Evolutionary conservation across 2,329 filamentous ascomycete genomes (phyloP), one percentile per base, ranked within the genome.

Genomic region (Colletotrichum cereale): DNA sequence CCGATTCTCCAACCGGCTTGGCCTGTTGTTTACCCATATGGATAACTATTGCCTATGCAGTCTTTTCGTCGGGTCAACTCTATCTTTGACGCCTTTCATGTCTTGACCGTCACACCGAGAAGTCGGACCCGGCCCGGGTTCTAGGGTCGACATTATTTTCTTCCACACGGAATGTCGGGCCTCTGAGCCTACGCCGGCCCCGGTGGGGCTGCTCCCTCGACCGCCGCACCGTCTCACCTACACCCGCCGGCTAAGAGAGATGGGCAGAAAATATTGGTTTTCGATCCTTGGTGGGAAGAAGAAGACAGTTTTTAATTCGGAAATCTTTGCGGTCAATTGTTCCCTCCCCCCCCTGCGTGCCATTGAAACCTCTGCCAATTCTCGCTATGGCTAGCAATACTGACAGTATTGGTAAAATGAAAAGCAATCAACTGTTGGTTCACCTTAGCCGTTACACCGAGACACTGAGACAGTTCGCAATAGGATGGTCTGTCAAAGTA

Each of bases 1-100:
- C 69, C 53, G 65, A 69, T 72, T 48, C 40, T 16, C 69, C 65
- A 52, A 42, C 40, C n/a, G 10, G 5, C 21, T 11, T 26, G 44
- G 12, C n/a, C 34, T 40, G 12, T 3, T 6, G 3, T 38, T 18
- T 24, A 2, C 3, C 11, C n/a, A 11, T 57, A n/a, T 18, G 0
- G 18, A 26, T 8, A 18, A 26, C 11, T 10, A 4, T 21, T 3
- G 8, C 16, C n/a, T 38, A 38, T 24, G 34, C n/a, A 7, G 12
- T 38, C 18, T 29, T 38, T 18, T 52, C 24, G 7, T 40, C 16
- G 24, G 31, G 8, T 31, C 24, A 62, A 52, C 24, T 31, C 11
- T 52, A 12, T 40, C 16, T 21, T 40, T 24, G 31, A 52, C 24
- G 21, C 34, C 47, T 29, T 16, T 62, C 11, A 4, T 7, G 18